Evolutionary conservation across 73 alveolate genomes (phyloP).

Genomic region (Tetrahymena elliotti): DNA sequence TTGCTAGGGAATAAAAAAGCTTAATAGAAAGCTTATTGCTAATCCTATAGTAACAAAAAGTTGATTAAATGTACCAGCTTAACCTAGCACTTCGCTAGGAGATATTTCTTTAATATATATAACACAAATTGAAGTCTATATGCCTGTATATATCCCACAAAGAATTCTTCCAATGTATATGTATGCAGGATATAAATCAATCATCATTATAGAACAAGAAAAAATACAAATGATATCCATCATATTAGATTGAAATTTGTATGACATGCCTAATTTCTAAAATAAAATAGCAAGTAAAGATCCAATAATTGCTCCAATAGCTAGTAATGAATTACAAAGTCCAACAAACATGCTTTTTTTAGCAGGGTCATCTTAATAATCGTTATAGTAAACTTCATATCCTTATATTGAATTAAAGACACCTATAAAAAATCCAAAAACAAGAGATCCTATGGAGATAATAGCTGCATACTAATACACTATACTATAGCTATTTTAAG

Average conservation of each 20-base stretch:
- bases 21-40: neutral
- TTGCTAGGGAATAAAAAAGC: neutral
- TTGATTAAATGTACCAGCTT: neutral
- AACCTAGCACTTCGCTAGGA: neutral
- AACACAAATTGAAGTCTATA: neutral
- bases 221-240: neutral
- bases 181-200: neutral
- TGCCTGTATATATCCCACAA: neutral
- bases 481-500: neutral
- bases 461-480: neutral
- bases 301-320: neutral
- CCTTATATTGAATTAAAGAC: neutral
- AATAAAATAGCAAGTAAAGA: neutral
- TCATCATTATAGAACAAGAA: neutral
- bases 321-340: neutral
- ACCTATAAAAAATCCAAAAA: neutral
- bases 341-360: neutral
- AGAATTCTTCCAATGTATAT: neutral
- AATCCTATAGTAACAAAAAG: neutral
- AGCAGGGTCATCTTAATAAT: neutral
- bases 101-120: neutral
- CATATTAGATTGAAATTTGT: neutral
- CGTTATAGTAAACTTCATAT: neutral
- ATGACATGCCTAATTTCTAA: neutral
- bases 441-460: neutral